phyloP scores from a whole-genome alignment of 305 asterid genomes.

The Fraxinus greggii region DNA sequence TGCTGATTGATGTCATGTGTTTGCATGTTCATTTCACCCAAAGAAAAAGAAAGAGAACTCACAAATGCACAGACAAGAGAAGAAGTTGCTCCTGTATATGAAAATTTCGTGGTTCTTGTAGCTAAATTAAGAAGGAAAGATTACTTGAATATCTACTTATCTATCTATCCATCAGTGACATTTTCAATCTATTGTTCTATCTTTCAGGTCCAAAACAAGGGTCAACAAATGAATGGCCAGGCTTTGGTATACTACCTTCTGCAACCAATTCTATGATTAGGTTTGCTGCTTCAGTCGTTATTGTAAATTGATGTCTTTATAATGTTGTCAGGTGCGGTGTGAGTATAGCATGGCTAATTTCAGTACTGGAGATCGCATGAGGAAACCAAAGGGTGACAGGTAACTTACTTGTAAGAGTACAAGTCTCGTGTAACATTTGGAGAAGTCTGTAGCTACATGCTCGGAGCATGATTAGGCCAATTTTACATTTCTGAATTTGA shows the following conservation, averaged over 20 bases:
- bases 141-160: background rate
- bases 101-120: background rate
- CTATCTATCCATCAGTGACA: background rate
- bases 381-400: slow-evolving; percentile 95
- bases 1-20: background rate
- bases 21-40: background rate
- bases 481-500: background rate
- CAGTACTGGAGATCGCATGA: slow-evolving; percentile 92
- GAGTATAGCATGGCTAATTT: slow-evolving; percentile 99
- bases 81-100: background rate
- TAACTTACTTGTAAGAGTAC: slow-evolving; percentile 25
- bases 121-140: background rate
- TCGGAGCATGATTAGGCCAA: background rate
- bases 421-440: slow-evolving; percentile 11
- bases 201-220: slow-evolving; percentile 78
- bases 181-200: slow-evolving; percentile 4
- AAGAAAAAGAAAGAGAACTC: background rate
- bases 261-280: slow-evolving; percentile 11
- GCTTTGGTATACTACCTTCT: slow-evolving; percentile 66
- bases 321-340: slow-evolving; percentile 66
- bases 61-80: background rate
- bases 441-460: background rate
- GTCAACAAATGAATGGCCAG: slow-evolving; percentile 75
- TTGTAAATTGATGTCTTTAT: slow-evolving; percentile 14
- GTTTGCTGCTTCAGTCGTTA: slow-evolving; percentile 12